Percentiles rank a stretch among this genome's conserved stretches.
These are phyloP conservation scores for Thraustotheca clavata DNA, from an alignment of 352 stramenopile genomes.

Conservation along the genomic window DNA sequence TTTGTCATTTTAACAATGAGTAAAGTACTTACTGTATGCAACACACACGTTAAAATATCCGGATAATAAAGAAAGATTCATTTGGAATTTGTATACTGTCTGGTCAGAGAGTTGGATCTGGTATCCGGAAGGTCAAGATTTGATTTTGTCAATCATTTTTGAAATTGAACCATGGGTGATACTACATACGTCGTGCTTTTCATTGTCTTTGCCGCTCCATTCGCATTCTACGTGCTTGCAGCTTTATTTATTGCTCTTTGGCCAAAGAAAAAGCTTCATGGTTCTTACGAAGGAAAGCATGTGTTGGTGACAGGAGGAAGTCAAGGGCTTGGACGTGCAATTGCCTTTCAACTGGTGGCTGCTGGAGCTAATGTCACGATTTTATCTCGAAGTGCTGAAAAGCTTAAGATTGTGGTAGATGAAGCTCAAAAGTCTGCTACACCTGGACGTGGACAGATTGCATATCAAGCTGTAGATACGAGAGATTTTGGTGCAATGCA, in stretches of 20 bases:
- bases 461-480: constrained; percentile 13
- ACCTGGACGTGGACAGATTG: neutral
- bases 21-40: too few species aligned
- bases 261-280: neutral
- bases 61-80: too few species aligned
- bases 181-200: neutral
- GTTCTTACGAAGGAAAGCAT: constrained; percentile 17
- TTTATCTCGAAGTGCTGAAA: constrained; percentile 8
- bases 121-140: too few species aligned
- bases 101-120: too few species aligned
- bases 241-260: neutral
- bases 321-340: constrained; percentile 16
- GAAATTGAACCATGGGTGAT: neutral
- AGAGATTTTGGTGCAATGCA: neutral
- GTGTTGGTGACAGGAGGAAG: constrained; percentile 22
- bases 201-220: constrained; percentile 12
- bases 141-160: too few species aligned
- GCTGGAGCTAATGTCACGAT: constrained; percentile 19
- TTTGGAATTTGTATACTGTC: too few species aligned
- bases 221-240: neutral
- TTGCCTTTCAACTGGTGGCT: constrained; percentile 5
- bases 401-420: constrained; percentile 15
- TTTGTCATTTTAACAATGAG: too few species aligned
- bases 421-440: neutral
- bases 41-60: too few species aligned